A percentile compares a stretch with the other conserved stretches of the same genome.
These are phyloP conservation scores for Plectranthus barbatus DNA, from an alignment of 257 asterid species.

Conservation along the genomic window DNA sequence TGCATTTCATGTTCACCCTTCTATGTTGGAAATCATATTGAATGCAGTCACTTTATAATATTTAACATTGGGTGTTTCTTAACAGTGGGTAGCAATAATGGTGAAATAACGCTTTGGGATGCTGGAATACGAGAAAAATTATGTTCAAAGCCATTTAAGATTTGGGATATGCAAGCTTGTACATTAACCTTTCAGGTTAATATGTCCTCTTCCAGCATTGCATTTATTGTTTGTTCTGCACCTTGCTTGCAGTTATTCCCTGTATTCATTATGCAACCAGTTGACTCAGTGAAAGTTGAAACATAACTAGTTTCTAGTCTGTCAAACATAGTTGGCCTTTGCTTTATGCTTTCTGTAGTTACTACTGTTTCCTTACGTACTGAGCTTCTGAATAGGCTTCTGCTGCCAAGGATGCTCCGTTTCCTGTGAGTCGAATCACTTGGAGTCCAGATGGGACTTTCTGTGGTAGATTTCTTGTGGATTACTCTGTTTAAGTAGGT, in stretches of 20 bases:
- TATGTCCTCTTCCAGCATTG: not conserved
- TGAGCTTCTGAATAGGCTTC: constrained; percentile 61
- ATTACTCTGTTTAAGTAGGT: not conserved
- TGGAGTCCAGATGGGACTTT: constrained; percentile 96
- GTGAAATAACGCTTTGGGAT: constrained; percentile 90
- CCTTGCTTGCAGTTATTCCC: not conserved
- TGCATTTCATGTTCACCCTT: not conserved
- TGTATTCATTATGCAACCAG: not conserved
- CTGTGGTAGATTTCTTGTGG: constrained; percentile 47
- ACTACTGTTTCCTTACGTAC: constrained; percentile 14
- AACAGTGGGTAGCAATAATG: constrained; percentile 85
- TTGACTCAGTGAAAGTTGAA: not conserved
- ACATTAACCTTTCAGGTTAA: constrained; percentile 71
- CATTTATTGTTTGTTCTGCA: not conserved
- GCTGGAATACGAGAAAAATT: constrained; percentile 77
- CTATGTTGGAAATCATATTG: not conserved
- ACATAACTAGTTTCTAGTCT: not conserved
- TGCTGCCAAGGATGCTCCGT: constrained; percentile 79
- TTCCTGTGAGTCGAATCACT: constrained; percentile 76
- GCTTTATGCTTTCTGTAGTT: not conserved
- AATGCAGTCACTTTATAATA: not conserved
- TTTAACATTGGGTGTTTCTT: not conserved
- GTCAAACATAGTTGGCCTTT: not conserved
- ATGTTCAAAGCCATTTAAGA: constrained; percentile 72
- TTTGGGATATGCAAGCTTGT: constrained; percentile 77